Base-by-base conservation (phyloP, 2,329 filamentous ascomycete species). In the Pestalotiopsis sp. region DNA sequence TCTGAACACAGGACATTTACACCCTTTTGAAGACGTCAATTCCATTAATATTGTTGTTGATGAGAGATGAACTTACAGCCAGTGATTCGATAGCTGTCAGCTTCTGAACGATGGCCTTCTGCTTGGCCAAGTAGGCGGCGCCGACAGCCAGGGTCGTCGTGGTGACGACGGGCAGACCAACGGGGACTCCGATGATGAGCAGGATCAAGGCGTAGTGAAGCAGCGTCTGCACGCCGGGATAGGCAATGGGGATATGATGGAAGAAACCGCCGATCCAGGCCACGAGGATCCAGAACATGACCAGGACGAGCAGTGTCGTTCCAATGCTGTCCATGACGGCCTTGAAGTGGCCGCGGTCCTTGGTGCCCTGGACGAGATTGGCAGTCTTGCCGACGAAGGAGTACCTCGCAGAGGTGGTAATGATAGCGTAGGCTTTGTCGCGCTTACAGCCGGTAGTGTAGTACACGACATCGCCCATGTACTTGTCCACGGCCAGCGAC, bases 391-490 rank as follows among this genome's bases (percentile, higher is more conserved):
- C 92, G 80, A 93, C 91, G 84, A 93, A 94, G 69, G 91, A 93
- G 82, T 88, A 86, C 78, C 87, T 89, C 68, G 92, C 92, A 71
- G 90, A 89, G 73, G 90, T 88, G 69, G 87, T 87, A 76, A 90
- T 87, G 71, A 94, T 86, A 76, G 86, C 90, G 80, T 91, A 93
- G 70, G 90, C 89, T 83, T 93, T 93, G 77, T 92, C 91, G 79
- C 92, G 91, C 87, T 93, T 94, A 86, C 92, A 93, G 75, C 92
- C 91, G 72, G 92, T 93, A 71, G 92, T 93, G 85, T 93, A 93
- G 86, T 92, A 93, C 78, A 91, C 86, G 71, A 87, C 84, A 77
- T 93, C 92, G 71, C 91, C 90, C 89, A 94, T 92, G 84, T 92
- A 92, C 83, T 92, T 92, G 82, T 92, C 90, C 71, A 93, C 92